phyloP scores from a whole-genome alignment of 441 rosid genomes.

The Breynia disticha region DNA sequence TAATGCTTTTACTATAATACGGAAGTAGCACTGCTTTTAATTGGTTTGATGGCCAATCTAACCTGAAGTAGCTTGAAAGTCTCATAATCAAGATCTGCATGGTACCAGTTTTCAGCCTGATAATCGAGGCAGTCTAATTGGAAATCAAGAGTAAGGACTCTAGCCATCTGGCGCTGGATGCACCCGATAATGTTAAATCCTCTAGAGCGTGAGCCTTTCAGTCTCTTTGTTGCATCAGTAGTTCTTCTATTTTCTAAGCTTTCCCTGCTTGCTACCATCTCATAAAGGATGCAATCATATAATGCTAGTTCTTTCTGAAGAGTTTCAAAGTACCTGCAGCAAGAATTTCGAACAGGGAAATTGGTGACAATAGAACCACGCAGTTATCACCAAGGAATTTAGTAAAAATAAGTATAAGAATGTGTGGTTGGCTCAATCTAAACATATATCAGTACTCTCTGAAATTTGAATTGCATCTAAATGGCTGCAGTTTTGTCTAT shows the following conservation, averaged over 20 bases:
- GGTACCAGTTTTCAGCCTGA: constrained; percentile 70
- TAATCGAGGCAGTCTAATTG: constrained; percentile 86
- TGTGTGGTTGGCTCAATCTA: no score
- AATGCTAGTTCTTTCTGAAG: constrained; percentile 73
- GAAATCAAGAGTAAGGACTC: constrained; percentile 62
- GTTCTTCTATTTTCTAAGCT: constrained; percentile 52
- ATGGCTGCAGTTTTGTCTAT: no score
- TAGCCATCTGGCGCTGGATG: constrained; percentile 85
- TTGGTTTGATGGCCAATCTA: constrained; percentile 28
- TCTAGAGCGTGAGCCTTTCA: constrained; percentile 45
- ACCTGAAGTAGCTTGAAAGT: constrained; percentile 90
- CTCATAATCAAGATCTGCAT: constrained; percentile 95
- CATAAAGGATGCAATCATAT: constrained; percentile 81
- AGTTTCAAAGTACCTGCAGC: constrained; percentile 58
- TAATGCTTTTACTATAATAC: no score
- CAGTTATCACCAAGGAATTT: no score
- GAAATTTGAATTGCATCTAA: no score
- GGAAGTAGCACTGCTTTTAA: no score
- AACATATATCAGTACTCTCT: no score
- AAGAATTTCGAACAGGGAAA: no score
- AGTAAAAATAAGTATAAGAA: no score
- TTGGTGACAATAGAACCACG: no score
- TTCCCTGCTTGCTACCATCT: constrained; percentile 91
- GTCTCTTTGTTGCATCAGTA: constrained; percentile 36
- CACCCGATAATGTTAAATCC: constrained; percentile 73